A percentile compares a stretch with the other conserved stretches of the same genome.
phyloP scores from a whole-genome alignment of 345 rosid genomes.

The Salix dunnii region DNA sequence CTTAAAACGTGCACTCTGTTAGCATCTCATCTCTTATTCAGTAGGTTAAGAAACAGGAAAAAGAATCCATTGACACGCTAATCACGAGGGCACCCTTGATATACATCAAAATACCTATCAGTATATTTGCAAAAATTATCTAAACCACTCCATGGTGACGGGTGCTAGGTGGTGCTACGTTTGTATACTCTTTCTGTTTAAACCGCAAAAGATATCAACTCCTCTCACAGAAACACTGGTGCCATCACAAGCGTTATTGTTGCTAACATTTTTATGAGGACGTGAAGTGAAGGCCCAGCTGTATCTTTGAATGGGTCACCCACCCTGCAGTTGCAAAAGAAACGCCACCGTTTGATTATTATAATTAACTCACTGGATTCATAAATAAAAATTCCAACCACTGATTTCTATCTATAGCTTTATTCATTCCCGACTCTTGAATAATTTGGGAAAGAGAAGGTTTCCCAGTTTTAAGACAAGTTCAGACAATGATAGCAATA shows the following conservation, averaged over 20 bases:
- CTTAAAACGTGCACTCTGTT: not conserved
- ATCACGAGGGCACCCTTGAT: constrained; percentile 23
- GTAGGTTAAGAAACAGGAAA: not conserved
- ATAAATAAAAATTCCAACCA: not conserved
- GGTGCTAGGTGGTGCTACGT: constrained; percentile 4
- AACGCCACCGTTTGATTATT: not conserved
- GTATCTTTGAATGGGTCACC: constrained; percentile 99
- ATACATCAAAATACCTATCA: constrained; percentile 22
- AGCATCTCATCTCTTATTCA: not conserved
- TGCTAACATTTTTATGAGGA: constrained; percentile 81
- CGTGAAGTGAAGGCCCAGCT: constrained; percentile 93
- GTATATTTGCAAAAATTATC: constrained; percentile 24
- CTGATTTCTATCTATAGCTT: not conserved
- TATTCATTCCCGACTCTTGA: not conserved
- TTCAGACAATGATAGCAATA: not conserved
- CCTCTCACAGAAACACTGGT: constrained; percentile 65
- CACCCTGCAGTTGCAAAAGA: constrained; percentile 54
- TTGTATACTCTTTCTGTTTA: not conserved
- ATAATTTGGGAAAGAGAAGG: not conserved
- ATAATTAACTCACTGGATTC: not conserved
- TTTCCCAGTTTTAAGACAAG: not conserved
- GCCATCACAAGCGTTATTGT: constrained; percentile 98
- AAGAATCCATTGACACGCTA: not conserved
- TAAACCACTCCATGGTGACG: constrained; percentile 2
- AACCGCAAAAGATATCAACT: constrained; percentile 17